phyloP scores from a whole-genome alignment of 169 alveolate genomes.

The Eimeria mitis region DNA sequence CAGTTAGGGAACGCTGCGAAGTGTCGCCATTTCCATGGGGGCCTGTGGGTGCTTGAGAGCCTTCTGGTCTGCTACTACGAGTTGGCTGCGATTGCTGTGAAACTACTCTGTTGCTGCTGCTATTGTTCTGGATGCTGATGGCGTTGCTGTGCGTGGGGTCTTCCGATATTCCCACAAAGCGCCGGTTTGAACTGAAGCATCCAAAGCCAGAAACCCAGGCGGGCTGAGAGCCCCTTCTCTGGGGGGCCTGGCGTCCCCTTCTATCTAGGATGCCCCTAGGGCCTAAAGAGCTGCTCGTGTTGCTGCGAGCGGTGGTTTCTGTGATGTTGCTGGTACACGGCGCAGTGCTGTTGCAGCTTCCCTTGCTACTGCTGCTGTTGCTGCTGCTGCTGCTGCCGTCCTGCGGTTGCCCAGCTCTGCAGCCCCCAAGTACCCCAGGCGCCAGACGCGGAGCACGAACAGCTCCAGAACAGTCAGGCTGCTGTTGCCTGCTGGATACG shows the following conservation, averaged over 20 bases:
- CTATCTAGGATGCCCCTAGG: not conserved
- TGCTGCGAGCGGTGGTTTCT: not conserved
- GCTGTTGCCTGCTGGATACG: not conserved
- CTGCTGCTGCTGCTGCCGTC: constrained; percentile 16
- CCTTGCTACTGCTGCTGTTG: not conserved
- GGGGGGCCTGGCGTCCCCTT: not conserved
- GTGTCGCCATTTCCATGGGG: not conserved
- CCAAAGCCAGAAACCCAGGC: not conserved
- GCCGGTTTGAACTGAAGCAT: constrained; percentile 13
- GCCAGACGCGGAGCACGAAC: not conserved
- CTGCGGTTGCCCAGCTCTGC: not conserved
- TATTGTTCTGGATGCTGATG: not conserved
- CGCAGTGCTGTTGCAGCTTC: not conserved
- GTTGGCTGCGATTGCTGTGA: not conserved
- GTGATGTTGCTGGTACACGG: not conserved
- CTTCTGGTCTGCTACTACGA: not conserved
- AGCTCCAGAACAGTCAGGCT: not conserved
- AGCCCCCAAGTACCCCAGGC: not conserved
- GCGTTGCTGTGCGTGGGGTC: not conserved
- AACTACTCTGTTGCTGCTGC: not conserved
- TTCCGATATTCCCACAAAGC: not conserved
- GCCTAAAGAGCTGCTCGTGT: not conserved
- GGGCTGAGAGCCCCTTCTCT: constrained; percentile 8
- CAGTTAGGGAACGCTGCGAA: not conserved
- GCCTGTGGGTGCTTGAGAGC: not conserved